These are phyloP conservation scores for Eimeria sp. DNA, from an alignment of 169 alveolate genomes.

Conservation along the genomic window DNA sequence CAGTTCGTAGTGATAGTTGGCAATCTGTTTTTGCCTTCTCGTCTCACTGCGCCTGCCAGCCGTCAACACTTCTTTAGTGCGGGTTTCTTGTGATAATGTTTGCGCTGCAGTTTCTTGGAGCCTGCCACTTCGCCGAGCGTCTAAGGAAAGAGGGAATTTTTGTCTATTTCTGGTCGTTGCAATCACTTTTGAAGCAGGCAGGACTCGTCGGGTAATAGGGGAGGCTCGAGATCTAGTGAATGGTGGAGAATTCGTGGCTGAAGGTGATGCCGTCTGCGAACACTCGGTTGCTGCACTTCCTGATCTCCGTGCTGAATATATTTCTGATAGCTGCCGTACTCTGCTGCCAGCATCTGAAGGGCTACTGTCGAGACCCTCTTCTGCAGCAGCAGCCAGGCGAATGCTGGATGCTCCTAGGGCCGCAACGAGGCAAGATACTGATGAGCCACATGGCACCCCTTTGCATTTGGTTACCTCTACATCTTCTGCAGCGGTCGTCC, in stretches of 20 bases:
- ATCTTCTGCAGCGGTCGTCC: neutral
- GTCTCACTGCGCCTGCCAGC: neutral
- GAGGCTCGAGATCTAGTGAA: neutral
- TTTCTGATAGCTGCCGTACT: neutral
- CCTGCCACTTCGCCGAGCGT: neutral
- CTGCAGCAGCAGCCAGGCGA: slow-evolving; percentile 64
- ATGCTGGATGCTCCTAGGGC: slow-evolving; percentile 73
- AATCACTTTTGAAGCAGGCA: neutral
- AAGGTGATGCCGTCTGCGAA: neutral
- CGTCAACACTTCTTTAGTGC: neutral
- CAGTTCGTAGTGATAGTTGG: neutral
- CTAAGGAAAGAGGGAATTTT: neutral
- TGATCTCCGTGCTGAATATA: neutral
- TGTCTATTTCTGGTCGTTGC: neutral
- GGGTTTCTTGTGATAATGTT: neutral
- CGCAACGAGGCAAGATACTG: slow-evolving; percentile 29
- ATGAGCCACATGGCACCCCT: neutral
- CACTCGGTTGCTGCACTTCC: neutral
- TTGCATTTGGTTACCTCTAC: neutral
- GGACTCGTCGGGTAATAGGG: neutral
- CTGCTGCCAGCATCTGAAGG: slow-evolving; percentile 40
- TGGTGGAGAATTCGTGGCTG: slow-evolving; percentile 7
- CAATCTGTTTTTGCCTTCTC: neutral
- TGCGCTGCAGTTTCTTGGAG: neutral
- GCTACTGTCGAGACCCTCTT: slow-evolving; percentile 69